Conservation (phyloP, 73 alveolate species). For the Tetrahymena borealis region DNA sequence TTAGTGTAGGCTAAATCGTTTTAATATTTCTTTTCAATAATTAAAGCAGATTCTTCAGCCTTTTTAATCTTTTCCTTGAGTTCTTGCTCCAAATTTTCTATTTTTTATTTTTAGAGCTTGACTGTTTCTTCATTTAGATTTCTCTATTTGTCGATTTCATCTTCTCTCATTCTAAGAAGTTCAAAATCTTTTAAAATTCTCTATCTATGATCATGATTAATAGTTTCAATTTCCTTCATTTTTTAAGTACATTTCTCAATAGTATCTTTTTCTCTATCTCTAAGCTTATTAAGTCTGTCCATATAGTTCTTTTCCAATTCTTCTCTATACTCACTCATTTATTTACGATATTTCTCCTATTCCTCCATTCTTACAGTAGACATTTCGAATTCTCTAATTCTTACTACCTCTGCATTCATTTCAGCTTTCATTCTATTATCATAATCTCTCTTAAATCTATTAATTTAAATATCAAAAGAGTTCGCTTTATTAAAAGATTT, state of each 20-base stretch:
- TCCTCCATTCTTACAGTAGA: slow-evolving; percentile 24
- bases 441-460: slow-evolving; percentile 28
- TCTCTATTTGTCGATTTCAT: slow-evolving; percentile 31
- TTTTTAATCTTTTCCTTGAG: slow-evolving; percentile 14
- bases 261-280: slow-evolving; percentile 39
- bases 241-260: slow-evolving; percentile 16
- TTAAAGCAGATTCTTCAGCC: slow-evolving; percentile 14
- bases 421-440: slow-evolving; percentile 36
- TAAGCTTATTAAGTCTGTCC: slow-evolving; percentile 26
- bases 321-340: slow-evolving; percentile 28
- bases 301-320: slow-evolving; percentile 32
- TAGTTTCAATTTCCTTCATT: slow-evolving; percentile 29
- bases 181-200: slow-evolving; percentile 34
- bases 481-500: no score
- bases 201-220: slow-evolving; percentile 28
- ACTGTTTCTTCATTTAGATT: slow-evolving; percentile 23
- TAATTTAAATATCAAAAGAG: not conserved
- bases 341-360: slow-evolving; percentile 23
- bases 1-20: slow-evolving; percentile 15
- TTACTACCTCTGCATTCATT: slow-evolving; percentile 12
- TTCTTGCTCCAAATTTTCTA: slow-evolving; percentile 32
- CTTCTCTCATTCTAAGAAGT: slow-evolving; percentile 18
- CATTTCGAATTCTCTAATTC: slow-evolving; percentile 37
- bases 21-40: slow-evolving; percentile 9
- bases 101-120: slow-evolving; percentile 8